Evolutionary conservation across 164 flowering plant species (phyloP).

Genomic region (Hamamelis virginiana): DNA sequence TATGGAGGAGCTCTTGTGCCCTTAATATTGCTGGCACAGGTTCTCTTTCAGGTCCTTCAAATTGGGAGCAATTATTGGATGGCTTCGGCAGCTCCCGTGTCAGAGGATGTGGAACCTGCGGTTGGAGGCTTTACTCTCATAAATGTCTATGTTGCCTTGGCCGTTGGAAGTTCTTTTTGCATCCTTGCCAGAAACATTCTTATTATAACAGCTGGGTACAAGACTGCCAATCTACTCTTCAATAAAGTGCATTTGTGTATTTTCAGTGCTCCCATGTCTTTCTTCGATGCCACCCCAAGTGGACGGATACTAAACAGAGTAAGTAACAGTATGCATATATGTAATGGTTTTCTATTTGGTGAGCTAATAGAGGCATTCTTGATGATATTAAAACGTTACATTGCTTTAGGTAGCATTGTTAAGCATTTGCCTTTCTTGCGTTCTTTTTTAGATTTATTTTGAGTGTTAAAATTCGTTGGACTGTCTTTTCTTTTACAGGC

Average conservation of each 20-base stretch:
- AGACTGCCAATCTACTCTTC: constrained; percentile 76
- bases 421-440: not conserved
- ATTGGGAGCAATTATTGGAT: constrained; percentile 97
- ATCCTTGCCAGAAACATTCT: constrained; percentile 51
- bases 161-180: constrained; percentile 68
- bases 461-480: not conserved
- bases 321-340: constrained; percentile 19
- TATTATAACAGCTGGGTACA: constrained; percentile 60
- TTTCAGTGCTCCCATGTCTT: constrained; percentile 94
- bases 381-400: not conserved
- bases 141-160: constrained; percentile 62
- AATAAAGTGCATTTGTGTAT: constrained; percentile 74
- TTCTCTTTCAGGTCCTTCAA: constrained; percentile 69
- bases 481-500: constrained; percentile 45
- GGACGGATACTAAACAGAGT: constrained; percentile 87
- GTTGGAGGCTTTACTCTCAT: constrained; percentile 47
- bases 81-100: constrained; percentile 86
- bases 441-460: not conserved
- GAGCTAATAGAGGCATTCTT: not conserved
- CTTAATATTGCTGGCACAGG: constrained; percentile 53
- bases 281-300: constrained; percentile 94
- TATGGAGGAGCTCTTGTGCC: constrained; percentile 83
- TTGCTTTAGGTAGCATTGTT: not conserved
- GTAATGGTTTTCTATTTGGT: not conserved
- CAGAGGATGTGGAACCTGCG: constrained; percentile 46